A percentile compares a stretch with the other conserved stretches of the same genome.
These are phyloP conservation scores for Drosera spatulata DNA, from an alignment of 179 eudicot genomes.

Conservation along the genomic window DNA sequence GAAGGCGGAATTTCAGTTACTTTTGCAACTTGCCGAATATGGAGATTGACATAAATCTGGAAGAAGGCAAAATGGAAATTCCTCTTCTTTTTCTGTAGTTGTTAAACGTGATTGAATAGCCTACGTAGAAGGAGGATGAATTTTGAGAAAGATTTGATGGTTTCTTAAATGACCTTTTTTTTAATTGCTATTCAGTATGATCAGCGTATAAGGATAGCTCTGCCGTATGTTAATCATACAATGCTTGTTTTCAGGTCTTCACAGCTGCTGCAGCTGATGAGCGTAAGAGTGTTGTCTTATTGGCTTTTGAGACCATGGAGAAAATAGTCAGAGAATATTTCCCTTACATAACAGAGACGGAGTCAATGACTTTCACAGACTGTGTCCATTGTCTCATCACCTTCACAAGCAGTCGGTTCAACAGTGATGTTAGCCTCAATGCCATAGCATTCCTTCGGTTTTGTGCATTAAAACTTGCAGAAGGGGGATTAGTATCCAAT, in stretches of 20 bases:
- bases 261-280: conserved; percentile 99
- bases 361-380: conserved; percentile 80
- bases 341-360: conserved; percentile 92
- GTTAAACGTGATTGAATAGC: no score
- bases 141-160: no score
- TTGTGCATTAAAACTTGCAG: conserved; percentile 97
- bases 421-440: conserved; percentile 45
- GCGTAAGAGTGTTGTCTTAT: conserved; percentile 76
- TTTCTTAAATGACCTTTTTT: background rate
- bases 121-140: no score
- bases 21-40: no score
- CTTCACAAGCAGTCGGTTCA: conserved; percentile 81
- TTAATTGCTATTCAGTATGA: background rate
- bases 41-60: no score
- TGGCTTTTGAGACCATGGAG: conserved; percentile 98
- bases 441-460: conserved; percentile 74
- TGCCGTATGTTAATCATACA: background rate
- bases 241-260: conserved; percentile 53
- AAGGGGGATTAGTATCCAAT: conserved; percentile 72
- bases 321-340: conserved; percentile 94
- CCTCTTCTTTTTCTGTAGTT: no score
- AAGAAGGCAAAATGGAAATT: no score
- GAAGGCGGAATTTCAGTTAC: no score
- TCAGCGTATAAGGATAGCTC: no score
- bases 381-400: conserved; percentile 92